Evolutionary conservation across 140 eudicot species (phyloP), one percentile per base, ranked within the genome.

Genomic region (Senecio squalidus): DNA sequence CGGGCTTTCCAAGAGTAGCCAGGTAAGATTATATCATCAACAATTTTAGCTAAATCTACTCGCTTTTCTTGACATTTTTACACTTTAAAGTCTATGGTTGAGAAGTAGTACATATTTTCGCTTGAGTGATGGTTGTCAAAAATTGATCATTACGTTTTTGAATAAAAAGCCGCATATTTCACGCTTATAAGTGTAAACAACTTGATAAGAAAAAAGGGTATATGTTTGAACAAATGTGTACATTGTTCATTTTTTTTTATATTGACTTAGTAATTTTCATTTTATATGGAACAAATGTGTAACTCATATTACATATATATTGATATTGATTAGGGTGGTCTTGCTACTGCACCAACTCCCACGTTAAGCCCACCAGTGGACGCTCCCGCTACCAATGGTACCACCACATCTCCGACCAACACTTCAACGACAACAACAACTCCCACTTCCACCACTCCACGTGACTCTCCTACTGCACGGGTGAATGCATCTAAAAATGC

Each of bases 1-100:
- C 20, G 84, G 77, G 0, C 87, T 89, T 46, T 70, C 89, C 3
- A 84, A 79, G 58, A 67, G n/a, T 10, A 69, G 68, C 68, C 94
- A 84, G 96, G 94, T 80, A 9, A 50, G 57, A n/a, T 29, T 28
- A 29, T 4, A 36, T 4, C 2, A 1, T 49, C 3, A 0, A 10
- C 2, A 7, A 28, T 16, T 27, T 29, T 14, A 28, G 41, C 22
- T 10, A 9, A 0, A 17, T 4, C 8, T 29, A 6, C 15, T n/a
- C 9, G 0, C 23, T 54, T 21, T 5, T 21, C 5, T 9, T 2
- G 18, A 8, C 34, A 50, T 50, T 22, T 50, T 3, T 43, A 43
- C 49, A 43, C 16, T 43, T 15, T 43, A 0, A n/a, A n/a, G n/a
- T n/a, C n/a, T n/a, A n/a, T n/a, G n/a, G n/a, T n/a, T n/a, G n/a